phyloP scores from a whole-genome alignment of 1,284 basidiomycete genomes.

The Malassezia brasiliensis region DNA sequence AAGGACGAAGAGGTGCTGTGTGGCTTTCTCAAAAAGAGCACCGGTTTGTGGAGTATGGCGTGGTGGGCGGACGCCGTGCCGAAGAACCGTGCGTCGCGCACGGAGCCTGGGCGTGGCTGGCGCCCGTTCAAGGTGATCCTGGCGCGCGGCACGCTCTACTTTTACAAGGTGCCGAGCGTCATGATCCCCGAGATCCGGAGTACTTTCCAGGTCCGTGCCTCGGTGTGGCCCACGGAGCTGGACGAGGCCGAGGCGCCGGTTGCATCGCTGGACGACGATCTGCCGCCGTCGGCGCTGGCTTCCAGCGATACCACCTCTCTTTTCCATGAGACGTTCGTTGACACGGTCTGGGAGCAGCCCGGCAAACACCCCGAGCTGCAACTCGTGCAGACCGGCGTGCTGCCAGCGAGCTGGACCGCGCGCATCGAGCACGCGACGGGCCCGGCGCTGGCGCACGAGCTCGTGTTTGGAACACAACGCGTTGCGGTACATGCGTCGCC shows the following conservation, averaged over 20 bases:
- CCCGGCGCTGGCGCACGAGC: conserved; percentile 38
- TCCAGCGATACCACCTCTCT: neutral
- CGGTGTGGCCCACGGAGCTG: conserved; percentile 1
- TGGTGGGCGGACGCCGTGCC: conserved; percentile 14
- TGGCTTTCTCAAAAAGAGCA: conserved; percentile 17
- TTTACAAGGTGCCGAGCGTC: conserved; percentile 40
- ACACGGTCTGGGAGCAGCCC: conserved; percentile 20
- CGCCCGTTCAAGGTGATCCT: conserved; percentile 43
- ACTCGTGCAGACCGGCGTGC: conserved; percentile 19
- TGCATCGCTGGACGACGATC: neutral
- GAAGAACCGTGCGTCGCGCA: neutral
- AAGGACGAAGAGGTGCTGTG: neutral
- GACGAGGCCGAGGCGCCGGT: neutral
- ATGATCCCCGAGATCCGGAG: conserved; percentile 34
- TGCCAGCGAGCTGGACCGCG: conserved; percentile 27
- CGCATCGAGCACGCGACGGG: conserved; percentile 30
- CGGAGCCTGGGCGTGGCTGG: conserved; percentile 31
- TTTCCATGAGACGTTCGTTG: neutral
- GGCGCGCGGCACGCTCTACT: conserved; percentile 32
- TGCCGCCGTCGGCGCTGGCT: neutral
- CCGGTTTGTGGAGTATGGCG: conserved; percentile 8
- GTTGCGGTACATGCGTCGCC: neutral
- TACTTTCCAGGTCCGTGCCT: conserved; percentile 11
- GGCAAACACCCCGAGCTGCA: conserved; percentile 31
- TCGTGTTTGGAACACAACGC: conserved; percentile 36